Evolutionary conservation across 306 rosid genomes (phyloP).

Genomic region (Lupinus albus): DNA sequence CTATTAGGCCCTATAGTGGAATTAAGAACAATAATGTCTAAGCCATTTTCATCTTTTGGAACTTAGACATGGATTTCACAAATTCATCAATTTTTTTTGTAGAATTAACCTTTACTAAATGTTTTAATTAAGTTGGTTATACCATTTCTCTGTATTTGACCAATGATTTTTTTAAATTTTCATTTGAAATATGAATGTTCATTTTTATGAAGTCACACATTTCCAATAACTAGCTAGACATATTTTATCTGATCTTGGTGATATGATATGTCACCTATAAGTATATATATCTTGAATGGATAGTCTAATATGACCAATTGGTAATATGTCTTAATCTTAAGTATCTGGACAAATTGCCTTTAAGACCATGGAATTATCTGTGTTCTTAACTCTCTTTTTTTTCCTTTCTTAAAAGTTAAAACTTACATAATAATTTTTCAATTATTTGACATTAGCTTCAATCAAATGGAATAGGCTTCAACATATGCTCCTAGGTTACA

Average conservation of each 20-base stretch:
- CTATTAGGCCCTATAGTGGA: not conserved
- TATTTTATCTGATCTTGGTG: not conserved
- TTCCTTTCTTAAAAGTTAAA: not conserved
- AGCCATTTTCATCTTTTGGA: not conserved
- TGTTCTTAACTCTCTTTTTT: not conserved
- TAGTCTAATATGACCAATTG: conserved; percentile 1
- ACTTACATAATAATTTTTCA: not conserved
- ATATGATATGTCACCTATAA: not conserved
- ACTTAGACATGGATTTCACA: not conserved
- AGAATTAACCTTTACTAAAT: not conserved
- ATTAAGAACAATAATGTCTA: not conserved
- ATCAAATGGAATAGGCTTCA: conserved; percentile 6
- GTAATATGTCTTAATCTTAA: conserved; percentile 29
- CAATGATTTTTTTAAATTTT: not conserved
- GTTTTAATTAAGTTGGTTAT: not conserved
- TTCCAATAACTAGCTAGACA: not conserved
- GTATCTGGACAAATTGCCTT: not conserved
- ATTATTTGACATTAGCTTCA: not conserved
- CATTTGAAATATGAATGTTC: not conserved
- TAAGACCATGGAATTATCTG: not conserved
- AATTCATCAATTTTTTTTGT: not conserved
- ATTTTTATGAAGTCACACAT: not conserved
- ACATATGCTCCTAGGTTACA: not conserved
- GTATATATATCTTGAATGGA: not conserved
- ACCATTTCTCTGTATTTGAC: not conserved